Evolutionary conservation across 1,284 basidiomycete genomes (phyloP).

Genomic region (Amylostereum areolatum): DNA sequence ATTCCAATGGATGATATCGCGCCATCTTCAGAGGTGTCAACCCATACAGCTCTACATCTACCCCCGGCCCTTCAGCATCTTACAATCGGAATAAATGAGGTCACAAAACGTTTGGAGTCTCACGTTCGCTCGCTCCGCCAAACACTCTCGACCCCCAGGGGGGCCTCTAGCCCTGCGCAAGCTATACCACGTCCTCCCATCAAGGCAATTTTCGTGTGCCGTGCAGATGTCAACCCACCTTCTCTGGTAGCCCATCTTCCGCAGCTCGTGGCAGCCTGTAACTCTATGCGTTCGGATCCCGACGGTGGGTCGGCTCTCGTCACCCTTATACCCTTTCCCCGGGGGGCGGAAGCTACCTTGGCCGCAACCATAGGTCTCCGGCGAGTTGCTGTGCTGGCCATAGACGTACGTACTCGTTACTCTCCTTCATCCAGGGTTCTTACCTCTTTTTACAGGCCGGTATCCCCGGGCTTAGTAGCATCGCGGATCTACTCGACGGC

Average conservation of each 20-base stretch:
- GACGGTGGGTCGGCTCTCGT: too few species aligned
- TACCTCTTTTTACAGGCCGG: slow-evolving; percentile 23
- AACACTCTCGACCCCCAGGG: slow-evolving; percentile 9
- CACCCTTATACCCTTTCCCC: slow-evolving; percentile 66
- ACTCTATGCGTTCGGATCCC: too few species aligned
- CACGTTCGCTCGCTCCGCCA: slow-evolving; percentile 39
- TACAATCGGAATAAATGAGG: slow-evolving; percentile 73
- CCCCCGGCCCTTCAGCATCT: slow-evolving; percentile 48
- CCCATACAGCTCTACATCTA: slow-evolving; percentile 10
- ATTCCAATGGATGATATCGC: not conserved
- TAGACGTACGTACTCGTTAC: slow-evolving; percentile 39
- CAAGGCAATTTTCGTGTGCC: slow-evolving; percentile 60
- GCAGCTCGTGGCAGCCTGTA: slow-evolving; percentile 66
- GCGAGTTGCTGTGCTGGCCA: slow-evolving; percentile 62
- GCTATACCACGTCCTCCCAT: slow-evolving; percentile 15
- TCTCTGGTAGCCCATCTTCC: slow-evolving; percentile 67
- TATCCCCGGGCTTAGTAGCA: slow-evolving; percentile 30
- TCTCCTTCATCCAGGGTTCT: not conserved
- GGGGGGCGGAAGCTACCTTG: slow-evolving; percentile 61
- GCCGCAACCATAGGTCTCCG: slow-evolving; percentile 63
- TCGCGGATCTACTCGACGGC: slow-evolving; percentile 37
- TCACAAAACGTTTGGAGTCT: slow-evolving; percentile 69
- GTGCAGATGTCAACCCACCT: slow-evolving; percentile 67
- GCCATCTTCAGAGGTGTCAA: not conserved
- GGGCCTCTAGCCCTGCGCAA: slow-evolving; percentile 4